Evolutionary conservation across 345 rosid genomes (phyloP), one percentile per base, ranked within the genome.

Genomic region (Punica granatum): DNA sequence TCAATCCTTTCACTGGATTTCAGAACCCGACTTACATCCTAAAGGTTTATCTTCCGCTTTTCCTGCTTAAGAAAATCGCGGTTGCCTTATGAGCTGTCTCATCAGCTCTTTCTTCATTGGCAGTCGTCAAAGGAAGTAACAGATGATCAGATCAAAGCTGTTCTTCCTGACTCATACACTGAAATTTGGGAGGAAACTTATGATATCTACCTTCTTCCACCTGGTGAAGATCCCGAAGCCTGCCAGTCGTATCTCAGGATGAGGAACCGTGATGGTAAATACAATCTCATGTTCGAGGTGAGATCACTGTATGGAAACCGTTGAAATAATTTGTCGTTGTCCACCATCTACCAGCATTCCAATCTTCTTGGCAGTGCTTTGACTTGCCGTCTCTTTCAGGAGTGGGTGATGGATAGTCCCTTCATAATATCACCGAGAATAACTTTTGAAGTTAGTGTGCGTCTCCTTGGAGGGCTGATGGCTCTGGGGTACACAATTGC

Each of bases 181-280:
- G 99, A 91, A 83, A 75, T 72, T 69, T 77, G 76, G 15, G 99
- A 94, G 83, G 99, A 94, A 82, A 94, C 99, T 25, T 94, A 94
- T 72, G 99, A 91, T 83, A 94, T 91, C 71, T 94, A 91, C 86
- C 93, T 94, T 75, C 85, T 94, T 66, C 99, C 99, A 49, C 99
- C 99, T 6, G 98, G 96, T 56, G 99, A 94, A 86, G 98, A 94
- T 82, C 99, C 99, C 66, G 99, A 94, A 83, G 99, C 99, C 41
- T 94, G 99, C 60, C 99, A 94, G 73, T 94, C 99, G 8, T 91
- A 94, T 76, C 81, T 94, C 75, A 86, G 99, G 86, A 91, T 89
- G 99, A 88, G 99, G 81, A 94, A 94, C 77, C 86, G 96, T 64
- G 99, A 94, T 82, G 99, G 99, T 34, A 91, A 94, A 72, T 94